Conservation (phyloP, 1,284 basidiomycete genomes). For the Gomphus bonarii region DNA sequence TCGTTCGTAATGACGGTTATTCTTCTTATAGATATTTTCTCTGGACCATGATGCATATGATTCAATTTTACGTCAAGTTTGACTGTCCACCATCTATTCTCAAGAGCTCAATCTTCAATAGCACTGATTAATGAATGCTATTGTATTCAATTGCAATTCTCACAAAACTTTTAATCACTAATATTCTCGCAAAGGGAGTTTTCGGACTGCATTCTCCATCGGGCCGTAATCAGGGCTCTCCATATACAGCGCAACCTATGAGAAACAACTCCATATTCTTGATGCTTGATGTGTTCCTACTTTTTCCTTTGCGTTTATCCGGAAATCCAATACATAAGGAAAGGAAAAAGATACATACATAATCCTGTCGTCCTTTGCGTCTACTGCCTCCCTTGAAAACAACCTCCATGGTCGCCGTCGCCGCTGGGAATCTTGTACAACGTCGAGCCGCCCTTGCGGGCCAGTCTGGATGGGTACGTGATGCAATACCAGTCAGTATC, state of each 20-base stretch:
- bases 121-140: no score
- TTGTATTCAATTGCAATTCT: not conserved
- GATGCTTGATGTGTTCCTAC: not conserved
- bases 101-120: no score
- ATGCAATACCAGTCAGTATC: not conserved
- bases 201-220: not conserved
- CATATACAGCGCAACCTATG: not conserved
- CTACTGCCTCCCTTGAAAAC: not conserved
- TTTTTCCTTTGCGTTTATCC: not conserved
- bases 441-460: conserved; percentile 49
- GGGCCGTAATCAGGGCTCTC: not conserved
- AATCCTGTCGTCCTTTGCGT: not conserved
- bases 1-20: no score
- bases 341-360: not conserved
- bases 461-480: conserved; percentile 55
- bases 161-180: not conserved
- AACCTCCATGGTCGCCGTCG: not conserved
- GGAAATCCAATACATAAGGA: not conserved
- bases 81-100: no score
- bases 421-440: conserved; percentile 23
- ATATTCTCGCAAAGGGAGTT: not conserved
- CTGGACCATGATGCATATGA: no score
- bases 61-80: no score
- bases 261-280: not conserved
- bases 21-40: no score